A percentile compares a stretch with the other conserved stretches of the same genome.
phyloP scores from a whole-genome alignment of 257 asterid genomes.

The Solanum chiquidenum region DNA sequence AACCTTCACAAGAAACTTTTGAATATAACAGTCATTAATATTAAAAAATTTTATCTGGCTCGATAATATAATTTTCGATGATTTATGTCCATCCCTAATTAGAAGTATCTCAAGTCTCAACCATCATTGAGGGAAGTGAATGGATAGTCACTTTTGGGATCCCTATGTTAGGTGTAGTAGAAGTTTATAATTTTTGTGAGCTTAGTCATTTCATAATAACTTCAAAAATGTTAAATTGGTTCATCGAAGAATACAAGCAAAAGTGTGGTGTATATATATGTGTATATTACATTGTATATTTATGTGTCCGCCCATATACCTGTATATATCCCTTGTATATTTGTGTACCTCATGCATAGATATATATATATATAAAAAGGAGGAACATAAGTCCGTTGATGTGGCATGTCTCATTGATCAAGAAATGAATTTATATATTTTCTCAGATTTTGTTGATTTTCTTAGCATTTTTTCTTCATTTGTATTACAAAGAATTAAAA shows the following conservation, averaged over 20 bases:
- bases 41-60: neutral
- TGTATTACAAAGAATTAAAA: too few species aligned
- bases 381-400: too few species aligned
- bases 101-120: neutral
- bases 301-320: neutral
- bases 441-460: too few species aligned
- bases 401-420: too few species aligned
- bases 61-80: neutral
- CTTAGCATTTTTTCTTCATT: too few species aligned
- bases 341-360: neutral
- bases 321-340: neutral
- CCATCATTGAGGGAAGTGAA: too few species aligned
- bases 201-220: neutral
- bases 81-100: neutral
- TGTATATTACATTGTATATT: neutral
- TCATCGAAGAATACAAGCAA: neutral
- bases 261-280: neutral
- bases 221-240: neutral
- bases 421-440: too few species aligned
- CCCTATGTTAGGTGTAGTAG: neutral
- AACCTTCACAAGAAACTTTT: too few species aligned
- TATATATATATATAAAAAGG: too few species aligned
- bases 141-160: neutral
- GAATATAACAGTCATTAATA: neutral
- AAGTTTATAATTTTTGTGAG: neutral